phyloP scores from a whole-genome alignment of 148 eudicot genomes.

The Cornus florida region DNA sequence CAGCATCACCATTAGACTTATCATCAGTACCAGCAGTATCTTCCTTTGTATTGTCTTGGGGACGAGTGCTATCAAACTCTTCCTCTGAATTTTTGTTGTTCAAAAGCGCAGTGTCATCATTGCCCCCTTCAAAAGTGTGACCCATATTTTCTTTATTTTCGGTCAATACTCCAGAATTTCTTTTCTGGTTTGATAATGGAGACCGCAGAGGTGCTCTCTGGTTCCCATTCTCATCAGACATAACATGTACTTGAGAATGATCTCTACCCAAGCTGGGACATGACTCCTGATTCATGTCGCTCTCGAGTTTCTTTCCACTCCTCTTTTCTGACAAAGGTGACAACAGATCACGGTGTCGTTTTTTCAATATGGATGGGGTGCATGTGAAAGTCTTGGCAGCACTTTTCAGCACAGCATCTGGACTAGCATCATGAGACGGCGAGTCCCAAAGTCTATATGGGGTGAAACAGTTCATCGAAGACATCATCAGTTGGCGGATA shows the following conservation, averaged over 20 bases:
- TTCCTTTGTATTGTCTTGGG: slow-evolving; percentile 21
- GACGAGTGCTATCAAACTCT: slow-evolving; percentile 14
- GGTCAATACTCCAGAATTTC: slow-evolving; percentile 11
- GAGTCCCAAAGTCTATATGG: slow-evolving; percentile 90
- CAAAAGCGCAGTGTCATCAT: slow-evolving; percentile 18
- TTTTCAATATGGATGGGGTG: slow-evolving; percentile 91
- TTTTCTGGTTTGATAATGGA: slow-evolving; percentile 31
- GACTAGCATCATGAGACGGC: slow-evolving; percentile 61
- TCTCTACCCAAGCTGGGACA: slow-evolving; percentile 59
- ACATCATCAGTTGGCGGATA: slow-evolving; percentile 74
- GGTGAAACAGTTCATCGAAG: slow-evolving; percentile 53
- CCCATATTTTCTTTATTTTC: slow-evolving; percentile 66
- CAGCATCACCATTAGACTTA: slow-evolving; percentile 19
- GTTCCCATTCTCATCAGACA: slow-evolving; percentile 44
- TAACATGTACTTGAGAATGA: slow-evolving; percentile 63
- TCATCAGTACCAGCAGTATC: slow-evolving; percentile 21
- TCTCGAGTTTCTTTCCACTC: slow-evolving; percentile 58
- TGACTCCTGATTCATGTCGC: slow-evolving; percentile 40
- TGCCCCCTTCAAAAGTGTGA: slow-evolving; percentile 27
- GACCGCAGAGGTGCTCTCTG: slow-evolving; percentile 21
- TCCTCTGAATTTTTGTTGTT: slow-evolving; percentile 21
- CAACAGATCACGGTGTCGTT: slow-evolving; percentile 75
- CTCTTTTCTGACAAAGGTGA: slow-evolving; percentile 93
- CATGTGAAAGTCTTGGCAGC: slow-evolving; percentile 79
- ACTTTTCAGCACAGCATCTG: slow-evolving; percentile 78